Base-by-base conservation (phyloP, 768 basidiomycete species). In the Crucibulum laeve region DNA sequence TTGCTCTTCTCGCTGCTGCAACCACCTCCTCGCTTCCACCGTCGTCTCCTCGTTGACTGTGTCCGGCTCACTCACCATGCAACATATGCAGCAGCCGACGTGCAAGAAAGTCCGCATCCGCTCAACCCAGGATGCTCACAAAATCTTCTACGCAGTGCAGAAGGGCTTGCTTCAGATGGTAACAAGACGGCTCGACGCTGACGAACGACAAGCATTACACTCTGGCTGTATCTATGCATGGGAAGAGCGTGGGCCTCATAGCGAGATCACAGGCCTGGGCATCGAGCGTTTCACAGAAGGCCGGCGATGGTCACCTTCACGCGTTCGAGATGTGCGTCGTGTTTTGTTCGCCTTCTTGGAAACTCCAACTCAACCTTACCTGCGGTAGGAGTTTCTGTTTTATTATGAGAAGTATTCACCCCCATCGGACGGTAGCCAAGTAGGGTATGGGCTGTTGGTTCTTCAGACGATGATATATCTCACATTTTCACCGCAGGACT, bases 251-350 rank as follows among this genome's bases (percentile, higher is more conserved):
- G 78, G 79, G 18, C 82, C 85, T 13, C 79, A 82, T 52, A 76
- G 77, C 18, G 87, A 87, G 60, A 77, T 86, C 11, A 85, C 83
- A 2, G 86, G 87, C 11, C 71, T 87, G 24, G 84, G 86, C 23
- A 91, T 91, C 56, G 89, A 91, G 56, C 76, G 88, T 22, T 91
- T 88, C 63, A 91, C 88, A 3, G 88, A 91, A 59, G 88, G 88
- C 18, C 74, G 82, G 54, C 74, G 82, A 50, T 91, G 88, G 88
- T 85, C 84, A 32, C 82, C 88, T 30, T 88, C 86, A 38, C 79
- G 88, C 43, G 87, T 91, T 45, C 77, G 88, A 61, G 88, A 91
- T 61, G 87, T 86, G 55, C 47, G 82, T 56, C 28, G 42, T 44
- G 19, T 24, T 36, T 51, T 42, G 40, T 44, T 38, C 40, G 14